phyloP scores from a whole-genome alignment of 2,329 filamentous ascomycete species.

The Aspergillus hiratsukae region DNA sequence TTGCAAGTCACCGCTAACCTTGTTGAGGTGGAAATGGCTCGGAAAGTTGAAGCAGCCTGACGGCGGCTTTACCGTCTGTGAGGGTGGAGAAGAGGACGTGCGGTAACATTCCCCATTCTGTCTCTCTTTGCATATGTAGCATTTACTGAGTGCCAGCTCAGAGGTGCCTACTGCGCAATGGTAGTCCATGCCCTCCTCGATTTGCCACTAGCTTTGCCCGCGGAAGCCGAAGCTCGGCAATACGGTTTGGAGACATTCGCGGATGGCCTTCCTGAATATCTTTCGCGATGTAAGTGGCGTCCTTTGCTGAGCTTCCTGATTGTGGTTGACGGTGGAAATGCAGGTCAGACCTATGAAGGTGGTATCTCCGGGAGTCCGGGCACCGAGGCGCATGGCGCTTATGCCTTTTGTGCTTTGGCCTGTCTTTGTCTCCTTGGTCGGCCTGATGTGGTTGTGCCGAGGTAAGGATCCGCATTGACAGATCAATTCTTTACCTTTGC shows the following conservation, averaged over 20 bases:
- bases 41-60: constrained; percentile 77
- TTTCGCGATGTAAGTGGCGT: constrained; percentile 65
- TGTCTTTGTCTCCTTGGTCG: constrained; percentile 81
- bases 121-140: constrained; percentile 12
- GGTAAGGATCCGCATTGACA: constrained; percentile 47
- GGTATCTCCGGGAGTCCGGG: constrained; percentile 82
- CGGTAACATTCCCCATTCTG: constrained; percentile 50
- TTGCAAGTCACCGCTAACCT: constrained; percentile 17
- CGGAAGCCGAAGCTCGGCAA: constrained; percentile 63
- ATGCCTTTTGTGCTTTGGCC: constrained; percentile 89
- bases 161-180: constrained; percentile 87
- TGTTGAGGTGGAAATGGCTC: constrained; percentile 74
- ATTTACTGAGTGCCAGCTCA: constrained; percentile 32
- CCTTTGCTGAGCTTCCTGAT: background rate
- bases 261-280: constrained; percentile 71
- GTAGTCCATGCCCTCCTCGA: constrained; percentile 78
- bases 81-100: constrained; percentile 88
- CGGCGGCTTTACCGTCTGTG: constrained; percentile 83
- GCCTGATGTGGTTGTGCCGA: constrained; percentile 68
- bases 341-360: constrained; percentile 90
- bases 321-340: constrained; percentile 11
- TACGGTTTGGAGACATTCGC: constrained; percentile 63
- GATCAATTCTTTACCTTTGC: constrained; percentile 2
- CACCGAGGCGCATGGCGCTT: constrained; percentile 91
- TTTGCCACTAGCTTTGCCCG: constrained; percentile 73